Percentiles rank a stretch among this genome's conserved stretches.
These are phyloP conservation scores for Beauveria rudraprayagi DNA, from an alignment of 2,329 filamentous ascomycete genomes.

Conservation along the genomic window DNA sequence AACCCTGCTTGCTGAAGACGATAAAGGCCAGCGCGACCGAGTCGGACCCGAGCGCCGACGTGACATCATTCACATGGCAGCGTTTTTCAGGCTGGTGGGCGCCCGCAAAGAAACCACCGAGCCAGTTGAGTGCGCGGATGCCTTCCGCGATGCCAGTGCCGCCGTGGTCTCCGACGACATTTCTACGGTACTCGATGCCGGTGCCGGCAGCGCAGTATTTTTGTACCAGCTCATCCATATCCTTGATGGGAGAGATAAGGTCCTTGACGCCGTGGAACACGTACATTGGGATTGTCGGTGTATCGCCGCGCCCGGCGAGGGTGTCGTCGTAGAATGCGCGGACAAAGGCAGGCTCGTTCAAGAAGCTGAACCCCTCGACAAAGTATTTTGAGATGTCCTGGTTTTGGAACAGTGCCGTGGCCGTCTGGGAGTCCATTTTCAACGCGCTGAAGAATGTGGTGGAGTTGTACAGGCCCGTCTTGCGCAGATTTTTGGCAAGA, in stretches of 20 bases:
- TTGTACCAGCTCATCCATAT: neutral
- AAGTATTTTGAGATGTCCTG: slow-evolving; percentile 9
- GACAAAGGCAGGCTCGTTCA: neutral
- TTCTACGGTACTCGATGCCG: neutral
- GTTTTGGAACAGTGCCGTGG: neutral
- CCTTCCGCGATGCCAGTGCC: neutral
- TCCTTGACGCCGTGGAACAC: neutral
- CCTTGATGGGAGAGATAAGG: neutral
- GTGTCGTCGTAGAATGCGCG: neutral
- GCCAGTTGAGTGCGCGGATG: neutral
- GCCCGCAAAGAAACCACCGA: neutral
- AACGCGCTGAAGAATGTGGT: slow-evolving; percentile 4
- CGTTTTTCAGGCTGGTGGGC: neutral
- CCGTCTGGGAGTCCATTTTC: neutral
- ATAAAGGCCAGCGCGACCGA: neutral
- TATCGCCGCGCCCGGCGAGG: neutral
- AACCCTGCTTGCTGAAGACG: slow-evolving; percentile 1
- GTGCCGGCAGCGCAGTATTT: neutral
- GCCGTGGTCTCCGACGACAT: neutral
- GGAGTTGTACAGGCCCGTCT: slow-evolving; percentile 2
- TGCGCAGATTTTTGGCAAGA: slow-evolving; percentile 2
- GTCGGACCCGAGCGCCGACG: neutral
- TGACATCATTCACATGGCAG: neutral
- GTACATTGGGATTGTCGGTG: neutral
- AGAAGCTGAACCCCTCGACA: neutral